Evolutionary conservation across 768 basidiomycete species (phyloP), one percentile per base, ranked within the genome.

Genomic region (Kwoniella dendrophila): DNA sequence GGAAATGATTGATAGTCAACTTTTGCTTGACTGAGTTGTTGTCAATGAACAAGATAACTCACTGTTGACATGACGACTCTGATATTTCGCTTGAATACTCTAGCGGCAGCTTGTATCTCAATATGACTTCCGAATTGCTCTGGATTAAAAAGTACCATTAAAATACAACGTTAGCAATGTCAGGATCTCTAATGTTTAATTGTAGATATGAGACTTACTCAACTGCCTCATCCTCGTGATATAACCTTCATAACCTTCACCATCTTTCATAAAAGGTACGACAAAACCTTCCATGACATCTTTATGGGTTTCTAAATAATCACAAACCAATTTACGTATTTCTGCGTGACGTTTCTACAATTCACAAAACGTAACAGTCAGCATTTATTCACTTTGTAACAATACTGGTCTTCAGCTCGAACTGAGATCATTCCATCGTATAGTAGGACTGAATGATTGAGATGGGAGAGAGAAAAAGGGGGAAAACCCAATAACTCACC

Each of bases 41-140:
- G 2, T 8, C 1, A 33, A 32, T n/a, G n/a, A n/a, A n/a, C n/a
- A n/a, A 44, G 54, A 24, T 27, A n/a, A 63, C 72, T 66, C 43
- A 74, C 73, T 27, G 67, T 72, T n/a, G 68, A 65, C 48, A 70
- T 69, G 33, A 75, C 63, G 18, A 75, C 70, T 10, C 73, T 44
- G 20, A 75, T 69, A 53, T 67, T 59, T 4, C 71, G 61, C 53
- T 60, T 64, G 45, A 72, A 69, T 4, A 72, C 54, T 48, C 68
- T 66, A 0, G 73, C 67, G 11, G 69, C 68, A 5, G 73, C 73
- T 54, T 69, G 59, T 18, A 75, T 68, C 53, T 75, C 73, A 8
- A 72, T 65, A 34, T 70, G 69, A 26, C 59, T 69, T 22, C 71
- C 73, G 51, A 70, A 75, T 59, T 68, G 65, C 33, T 64, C 73